phyloP scores from a whole-genome alignment of 2,329 filamentous ascomycete genomes.

The Periconia sp. region DNA sequence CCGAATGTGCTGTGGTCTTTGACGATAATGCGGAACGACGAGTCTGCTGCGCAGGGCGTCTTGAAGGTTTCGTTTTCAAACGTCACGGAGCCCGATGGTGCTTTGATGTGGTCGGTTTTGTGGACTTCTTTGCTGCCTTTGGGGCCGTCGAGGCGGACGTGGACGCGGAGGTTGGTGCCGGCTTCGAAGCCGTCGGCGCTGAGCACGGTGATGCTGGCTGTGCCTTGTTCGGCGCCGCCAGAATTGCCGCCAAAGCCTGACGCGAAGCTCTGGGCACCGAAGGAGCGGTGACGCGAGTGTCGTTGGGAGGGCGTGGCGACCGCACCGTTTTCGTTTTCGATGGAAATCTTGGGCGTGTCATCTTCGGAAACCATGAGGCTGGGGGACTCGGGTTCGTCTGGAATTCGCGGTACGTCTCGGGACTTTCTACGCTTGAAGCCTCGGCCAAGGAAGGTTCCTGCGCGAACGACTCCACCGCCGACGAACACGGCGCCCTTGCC shows the following conservation, averaged over 20 bases:
- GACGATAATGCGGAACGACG: conserved; percentile 82
- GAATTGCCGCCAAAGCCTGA: conserved; percentile 41
- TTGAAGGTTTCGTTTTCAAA: conserved; percentile 71
- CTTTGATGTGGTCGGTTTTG: conserved; percentile 91
- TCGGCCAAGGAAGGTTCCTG: conserved; percentile 85
- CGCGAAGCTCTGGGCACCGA: conserved; percentile 46
- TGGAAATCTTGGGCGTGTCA: conserved; percentile 28
- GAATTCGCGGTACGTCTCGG: conserved; percentile 43
- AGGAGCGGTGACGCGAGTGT: conserved; percentile 39
- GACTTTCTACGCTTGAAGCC: conserved; percentile 76
- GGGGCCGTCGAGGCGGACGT: conserved; percentile 65
- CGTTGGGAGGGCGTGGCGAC: conserved; percentile 16
- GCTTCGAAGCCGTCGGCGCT: conserved; percentile 77
- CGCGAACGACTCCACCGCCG: conserved; percentile 80
- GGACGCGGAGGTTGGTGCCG: conserved; percentile 76
- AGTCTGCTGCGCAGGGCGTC: conserved; percentile 74
- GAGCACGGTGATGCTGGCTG: conserved; percentile 77
- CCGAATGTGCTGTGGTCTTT: conserved; percentile 85
- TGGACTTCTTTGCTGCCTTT: conserved; percentile 75
- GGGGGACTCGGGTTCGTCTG: conserved; percentile 48
- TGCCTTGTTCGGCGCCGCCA: conserved; percentile 65
- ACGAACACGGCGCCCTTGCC: conserved; percentile 73
- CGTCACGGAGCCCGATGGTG: conserved; percentile 60
- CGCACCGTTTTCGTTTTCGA: conserved; percentile 26
- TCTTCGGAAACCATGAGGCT: conserved; percentile 33